These are phyloP conservation scores for Westerdykella sp. DNA, from an alignment of 2,329 filamentous ascomycete genomes.

Conservation along the genomic window DNA sequence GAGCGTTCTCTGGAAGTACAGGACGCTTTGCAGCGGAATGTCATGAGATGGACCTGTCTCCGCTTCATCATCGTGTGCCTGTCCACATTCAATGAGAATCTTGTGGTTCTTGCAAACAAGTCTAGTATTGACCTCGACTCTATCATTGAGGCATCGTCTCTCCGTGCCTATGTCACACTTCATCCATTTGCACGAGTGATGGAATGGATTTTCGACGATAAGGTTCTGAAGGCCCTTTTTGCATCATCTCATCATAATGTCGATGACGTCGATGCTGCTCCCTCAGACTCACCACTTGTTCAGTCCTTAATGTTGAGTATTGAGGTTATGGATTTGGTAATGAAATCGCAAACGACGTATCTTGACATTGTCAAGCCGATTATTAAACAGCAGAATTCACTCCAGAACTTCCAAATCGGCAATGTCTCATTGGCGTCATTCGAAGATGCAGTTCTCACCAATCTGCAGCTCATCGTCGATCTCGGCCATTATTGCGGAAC, in stretches of 20 bases:
- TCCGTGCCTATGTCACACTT: slow-evolving; percentile 73
- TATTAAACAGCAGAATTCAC: slow-evolving; percentile 59
- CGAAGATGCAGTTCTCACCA: slow-evolving; percentile 81
- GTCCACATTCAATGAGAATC: slow-evolving; percentile 85
- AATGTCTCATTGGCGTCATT: slow-evolving; percentile 79
- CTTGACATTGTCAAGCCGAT: slow-evolving; percentile 78
- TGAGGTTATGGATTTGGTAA: slow-evolving; percentile 72
- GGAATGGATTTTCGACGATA: slow-evolving; percentile 97
- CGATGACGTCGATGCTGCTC: slow-evolving; percentile 63
- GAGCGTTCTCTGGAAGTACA: slow-evolving; percentile 58
- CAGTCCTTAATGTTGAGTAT: slow-evolving; percentile 73
- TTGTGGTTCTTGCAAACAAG: slow-evolving; percentile 77
- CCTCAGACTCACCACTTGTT: slow-evolving; percentile 74
- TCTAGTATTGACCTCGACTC: slow-evolving; percentile 69
- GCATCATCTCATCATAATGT: slow-evolving; percentile 70
- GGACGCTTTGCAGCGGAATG: slow-evolving; percentile 60
- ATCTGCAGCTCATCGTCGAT: slow-evolving; percentile 71
- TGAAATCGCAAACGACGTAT: slow-evolving; percentile 87
- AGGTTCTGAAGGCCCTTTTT: slow-evolving; percentile 74
- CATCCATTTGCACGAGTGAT: slow-evolving; percentile 93
- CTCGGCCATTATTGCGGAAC: slow-evolving; percentile 82
- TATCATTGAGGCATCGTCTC: slow-evolving; percentile 65
- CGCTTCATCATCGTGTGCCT: slow-evolving; percentile 77
- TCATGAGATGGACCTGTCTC: slow-evolving; percentile 73
- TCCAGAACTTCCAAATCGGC: slow-evolving; percentile 57